These are phyloP conservation scores for Colletotrichum lupini DNA, from an alignment of 2,329 filamentous ascomycete species.

Conservation along the genomic window DNA sequence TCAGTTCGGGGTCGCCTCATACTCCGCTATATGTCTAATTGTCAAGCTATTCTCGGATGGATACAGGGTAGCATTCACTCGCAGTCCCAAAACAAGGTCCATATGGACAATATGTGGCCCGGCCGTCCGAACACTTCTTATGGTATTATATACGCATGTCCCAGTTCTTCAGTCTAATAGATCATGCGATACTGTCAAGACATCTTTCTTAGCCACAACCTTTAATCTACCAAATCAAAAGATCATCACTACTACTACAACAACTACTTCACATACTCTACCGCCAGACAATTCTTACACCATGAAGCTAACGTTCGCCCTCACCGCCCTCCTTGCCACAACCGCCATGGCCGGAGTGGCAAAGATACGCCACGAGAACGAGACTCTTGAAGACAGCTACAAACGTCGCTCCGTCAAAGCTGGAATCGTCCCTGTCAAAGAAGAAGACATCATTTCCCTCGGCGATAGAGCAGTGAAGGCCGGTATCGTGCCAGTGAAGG, in stretches of 20 bases:
- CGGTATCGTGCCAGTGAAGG: not conserved
- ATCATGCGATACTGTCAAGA: not conserved
- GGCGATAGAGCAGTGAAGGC: not conserved
- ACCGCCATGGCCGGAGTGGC: not conserved
- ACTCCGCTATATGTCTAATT: not conserved
- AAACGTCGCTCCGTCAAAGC: not conserved
- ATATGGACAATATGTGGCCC: not conserved
- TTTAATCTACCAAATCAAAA: not conserved
- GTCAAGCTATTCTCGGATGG: not conserved
- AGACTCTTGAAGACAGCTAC: not conserved
- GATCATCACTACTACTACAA: not conserved
- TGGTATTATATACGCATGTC: not conserved
- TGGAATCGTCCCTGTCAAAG: not conserved
- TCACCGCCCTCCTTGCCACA: not conserved
- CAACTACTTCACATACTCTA: not conserved
- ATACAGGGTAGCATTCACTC: not conserved
- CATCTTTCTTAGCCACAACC: not conserved
- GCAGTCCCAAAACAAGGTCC: not conserved
- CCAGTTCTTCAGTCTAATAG: not conserved
- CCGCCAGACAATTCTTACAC: not conserved
- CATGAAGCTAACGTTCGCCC: not conserved
- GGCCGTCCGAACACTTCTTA: not conserved
- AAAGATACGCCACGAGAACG: not conserved
- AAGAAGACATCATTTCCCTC: not conserved
- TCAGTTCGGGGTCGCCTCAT: not conserved